Conservation (phyloP, 257 asterid genomes). For the Lithospermum erythrorhizon region DNA sequence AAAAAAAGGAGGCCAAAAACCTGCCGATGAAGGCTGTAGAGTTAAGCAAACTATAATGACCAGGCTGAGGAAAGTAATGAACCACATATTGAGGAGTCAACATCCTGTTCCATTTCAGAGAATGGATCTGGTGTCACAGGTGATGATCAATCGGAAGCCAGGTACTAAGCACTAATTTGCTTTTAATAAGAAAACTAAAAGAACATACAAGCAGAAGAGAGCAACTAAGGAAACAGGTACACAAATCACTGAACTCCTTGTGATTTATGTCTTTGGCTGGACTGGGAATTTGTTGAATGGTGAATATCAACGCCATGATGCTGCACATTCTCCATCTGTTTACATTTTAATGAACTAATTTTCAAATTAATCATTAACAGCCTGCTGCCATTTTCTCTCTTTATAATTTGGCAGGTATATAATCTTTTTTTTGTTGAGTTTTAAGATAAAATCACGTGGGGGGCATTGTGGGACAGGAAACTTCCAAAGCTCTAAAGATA, state of each 20-base stretch:
- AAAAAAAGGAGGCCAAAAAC: conserved; percentile 44
- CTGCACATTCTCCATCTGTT: background rate
- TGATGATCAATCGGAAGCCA: conserved; percentile 28
- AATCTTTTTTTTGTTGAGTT: background rate
- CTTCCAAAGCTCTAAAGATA: no score
- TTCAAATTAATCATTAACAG: no score
- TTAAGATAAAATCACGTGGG: no score
- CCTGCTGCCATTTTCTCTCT: background rate
- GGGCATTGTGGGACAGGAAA: no score
- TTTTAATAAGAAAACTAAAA: conserved; percentile 48
- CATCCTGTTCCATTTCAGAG: conserved; percentile 31
- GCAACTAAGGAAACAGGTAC: conserved; percentile 45
- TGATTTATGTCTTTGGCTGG: conserved; percentile 1
- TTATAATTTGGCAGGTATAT: no score
- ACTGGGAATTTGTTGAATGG: background rate
- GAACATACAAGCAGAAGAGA: conserved; percentile 41
- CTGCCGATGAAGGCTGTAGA: conserved; percentile 29
- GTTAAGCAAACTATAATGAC: conserved; percentile 17
- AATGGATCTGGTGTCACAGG: conserved; percentile 20
- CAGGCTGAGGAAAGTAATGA: conserved; percentile 22
- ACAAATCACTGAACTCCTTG: conserved; percentile 3
- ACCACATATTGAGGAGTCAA: conserved; percentile 23
- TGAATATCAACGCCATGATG: background rate
- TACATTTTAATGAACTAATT: background rate
- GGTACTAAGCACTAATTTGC: conserved; percentile 26